Percentiles rank a stretch among this genome's conserved stretches.
phyloP scores from a whole-genome alignment of 2,329 filamentous ascomycete genomes.

The Penicillium sumatraense region DNA sequence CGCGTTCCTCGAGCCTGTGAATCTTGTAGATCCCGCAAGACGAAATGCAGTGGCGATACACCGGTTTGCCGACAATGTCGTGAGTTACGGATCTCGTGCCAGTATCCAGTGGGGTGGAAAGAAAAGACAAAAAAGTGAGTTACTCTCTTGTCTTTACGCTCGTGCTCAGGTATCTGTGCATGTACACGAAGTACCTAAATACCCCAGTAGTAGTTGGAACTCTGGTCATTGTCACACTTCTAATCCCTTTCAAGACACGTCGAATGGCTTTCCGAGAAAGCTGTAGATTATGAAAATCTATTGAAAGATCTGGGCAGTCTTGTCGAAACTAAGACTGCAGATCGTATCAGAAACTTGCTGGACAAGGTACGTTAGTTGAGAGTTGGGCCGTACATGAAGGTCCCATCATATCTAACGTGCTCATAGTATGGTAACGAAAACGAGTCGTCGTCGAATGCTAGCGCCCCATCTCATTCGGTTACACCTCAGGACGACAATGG shows the following conservation, averaged over 20 bases:
- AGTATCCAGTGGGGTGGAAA: slow-evolving; percentile 44
- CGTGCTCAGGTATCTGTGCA: no score
- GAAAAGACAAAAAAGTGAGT: slow-evolving; percentile 44
- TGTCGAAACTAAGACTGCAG: slow-evolving; percentile 39
- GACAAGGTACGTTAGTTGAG: slow-evolving; percentile 38
- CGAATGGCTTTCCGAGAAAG: slow-evolving; percentile 37
- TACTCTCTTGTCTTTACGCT: background rate
- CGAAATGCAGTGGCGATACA: slow-evolving; percentile 45
- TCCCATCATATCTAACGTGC: slow-evolving; percentile 3
- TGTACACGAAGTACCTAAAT: background rate
- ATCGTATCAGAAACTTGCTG: slow-evolving; percentile 41
- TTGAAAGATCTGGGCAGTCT: slow-evolving; percentile 40
- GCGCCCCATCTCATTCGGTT: slow-evolving; percentile 32
- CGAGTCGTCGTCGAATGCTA: slow-evolving; percentile 26
- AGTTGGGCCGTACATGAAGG: background rate
- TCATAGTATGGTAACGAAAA: slow-evolving; percentile 29
- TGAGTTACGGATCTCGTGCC: slow-evolving; percentile 39
- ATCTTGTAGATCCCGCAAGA: slow-evolving; percentile 43
- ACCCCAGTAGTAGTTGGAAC: background rate
- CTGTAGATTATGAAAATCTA: slow-evolving; percentile 44
- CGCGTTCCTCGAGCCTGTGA: slow-evolving; percentile 40
- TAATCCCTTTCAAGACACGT: slow-evolving; percentile 34
- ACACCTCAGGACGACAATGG: slow-evolving; percentile 35
- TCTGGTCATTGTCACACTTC: slow-evolving; percentile 2
- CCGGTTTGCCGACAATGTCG: slow-evolving; percentile 43